Base-by-base conservation (phyloP, 169 alveolate genomes). In the Theileria parva region DNA sequence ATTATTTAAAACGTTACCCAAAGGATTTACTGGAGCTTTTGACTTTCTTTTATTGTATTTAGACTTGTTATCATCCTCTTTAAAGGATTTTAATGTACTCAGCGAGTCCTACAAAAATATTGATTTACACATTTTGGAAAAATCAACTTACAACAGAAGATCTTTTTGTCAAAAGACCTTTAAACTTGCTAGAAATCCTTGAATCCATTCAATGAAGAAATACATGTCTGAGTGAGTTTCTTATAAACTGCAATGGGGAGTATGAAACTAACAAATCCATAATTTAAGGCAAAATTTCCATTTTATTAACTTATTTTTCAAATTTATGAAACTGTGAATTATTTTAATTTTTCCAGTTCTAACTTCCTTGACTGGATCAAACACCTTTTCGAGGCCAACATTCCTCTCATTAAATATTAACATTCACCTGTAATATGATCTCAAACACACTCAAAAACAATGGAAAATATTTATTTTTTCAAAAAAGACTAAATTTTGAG, bases 131-230 rank as follows among this genome's bases (percentile, higher is more conserved):
- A 63, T 21, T 63, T 63, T 19, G 27, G 25, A 28, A n/a, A 21
- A 59, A n/a, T 63, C 32, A 63, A 63, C 71, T 63, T 63, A 63
- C 71, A 15, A 63, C 71, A 15, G 71, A 63, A 27, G 32, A 63
- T 23, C 51, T 63, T 30, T 63, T 63, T 32, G 71, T 63, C 71
- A 63, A 63, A n/a, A 63, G 71, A 15, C 71, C 71, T 63, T 63
- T 63, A 63, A 63, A 63, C 32, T 21, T 63, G 25, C 51, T n/a
- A 28, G 71, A 63, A 32, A n/a, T 63, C 21, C 51, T n/a, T 7
- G 39, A 63, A 63, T 30, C 39, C 39, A 63, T 27, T 21, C 71
- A n/a, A 3, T 25, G 8, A 17, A 27, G 53, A 44, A 44, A 44
- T 44, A 44, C 53, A 44, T 44, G 53, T 44, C 53, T 44, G 53